Percentiles rank a stretch among this genome's conserved stretches.
These are phyloP conservation scores for Pythium biforme DNA, from an alignment of 352 stramenopile genomes.

Conservation along the genomic window DNA sequence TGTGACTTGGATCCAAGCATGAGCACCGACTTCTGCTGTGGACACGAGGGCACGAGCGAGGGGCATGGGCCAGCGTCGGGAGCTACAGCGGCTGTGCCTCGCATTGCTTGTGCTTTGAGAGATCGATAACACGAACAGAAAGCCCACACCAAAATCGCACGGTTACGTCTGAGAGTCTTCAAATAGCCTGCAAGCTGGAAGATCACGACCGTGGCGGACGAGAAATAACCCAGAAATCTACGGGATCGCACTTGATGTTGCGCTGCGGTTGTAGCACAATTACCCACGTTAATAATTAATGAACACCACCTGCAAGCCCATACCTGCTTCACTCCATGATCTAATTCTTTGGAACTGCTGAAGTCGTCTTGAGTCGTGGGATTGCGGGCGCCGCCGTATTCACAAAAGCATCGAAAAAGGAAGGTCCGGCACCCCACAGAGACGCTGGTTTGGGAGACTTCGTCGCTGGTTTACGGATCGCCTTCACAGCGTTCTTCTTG, in stretches of 20 bases:
- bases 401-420: conserved; percentile 78
- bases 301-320: background rate
- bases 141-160: too few species aligned
- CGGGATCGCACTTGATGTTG: too few species aligned
- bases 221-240: too few species aligned
- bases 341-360: conserved; percentile 11
- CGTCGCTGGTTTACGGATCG: conserved; percentile 3
- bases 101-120: background rate
- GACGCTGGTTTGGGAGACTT: conserved; percentile 15
- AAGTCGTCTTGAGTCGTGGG: conserved; percentile 47
- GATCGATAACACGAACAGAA: too few species aligned
- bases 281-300: conserved; percentile 16
- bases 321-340: background rate
- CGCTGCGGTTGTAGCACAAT: background rate
- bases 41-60: background rate
- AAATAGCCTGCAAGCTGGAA: too few species aligned
- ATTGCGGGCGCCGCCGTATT: conserved; percentile 45
- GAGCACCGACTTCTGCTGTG: background rate
- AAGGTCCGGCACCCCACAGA: conserved; percentile 27
- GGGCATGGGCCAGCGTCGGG: background rate
- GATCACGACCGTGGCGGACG: too few species aligned
- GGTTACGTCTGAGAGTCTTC: too few species aligned
- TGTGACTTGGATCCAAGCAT: background rate
- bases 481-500: conserved; percentile 41
- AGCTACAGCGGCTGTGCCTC: background rate